These are phyloP conservation scores for Diospyros kaki DNA, from an alignment of 148 eudicot species.

Conservation along the genomic window DNA sequence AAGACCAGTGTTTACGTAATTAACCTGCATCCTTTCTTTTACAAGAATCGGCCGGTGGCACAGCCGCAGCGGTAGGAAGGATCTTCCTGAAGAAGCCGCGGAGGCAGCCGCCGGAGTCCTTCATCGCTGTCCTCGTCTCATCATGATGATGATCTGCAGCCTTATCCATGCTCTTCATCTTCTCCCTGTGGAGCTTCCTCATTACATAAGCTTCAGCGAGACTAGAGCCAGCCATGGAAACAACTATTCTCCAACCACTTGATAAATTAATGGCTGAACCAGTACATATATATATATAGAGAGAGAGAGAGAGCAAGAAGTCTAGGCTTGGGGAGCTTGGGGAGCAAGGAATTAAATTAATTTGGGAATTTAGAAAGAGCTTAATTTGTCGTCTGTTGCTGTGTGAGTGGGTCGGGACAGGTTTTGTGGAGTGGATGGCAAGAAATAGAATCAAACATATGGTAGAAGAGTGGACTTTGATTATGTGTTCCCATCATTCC, in stretches of 20 bases:
- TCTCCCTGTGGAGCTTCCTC: conserved; percentile 3
- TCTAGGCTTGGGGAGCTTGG: too few relatives aligned
- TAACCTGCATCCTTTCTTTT: neutral
- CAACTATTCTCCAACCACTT: neutral
- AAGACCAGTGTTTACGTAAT: too few relatives aligned
- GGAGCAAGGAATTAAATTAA: too few relatives aligned
- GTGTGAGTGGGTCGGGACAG: too few relatives aligned
- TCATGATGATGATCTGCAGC: neutral
- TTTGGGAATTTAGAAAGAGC: too few relatives aligned
- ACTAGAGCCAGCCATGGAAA: neutral
- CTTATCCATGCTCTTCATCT: conserved; percentile 1
- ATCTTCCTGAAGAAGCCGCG: neutral
- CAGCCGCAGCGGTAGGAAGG: neutral
- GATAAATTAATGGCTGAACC: neutral
- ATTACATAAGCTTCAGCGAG: neutral
- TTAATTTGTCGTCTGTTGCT: too few relatives aligned
- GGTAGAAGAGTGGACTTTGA: too few relatives aligned
- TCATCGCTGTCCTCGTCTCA: neutral
- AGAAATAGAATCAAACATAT: too few relatives aligned
- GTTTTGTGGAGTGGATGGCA: too few relatives aligned
- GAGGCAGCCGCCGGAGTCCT: neutral
- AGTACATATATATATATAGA: too few relatives aligned
- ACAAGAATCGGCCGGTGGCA: neutral
- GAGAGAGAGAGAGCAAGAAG: too few relatives aligned
- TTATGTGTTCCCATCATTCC: too few relatives aligned